phyloP scores from a whole-genome alignment of 2,329 filamentous ascomycete species.

The Pseudogymnoascus sp. region DNA sequence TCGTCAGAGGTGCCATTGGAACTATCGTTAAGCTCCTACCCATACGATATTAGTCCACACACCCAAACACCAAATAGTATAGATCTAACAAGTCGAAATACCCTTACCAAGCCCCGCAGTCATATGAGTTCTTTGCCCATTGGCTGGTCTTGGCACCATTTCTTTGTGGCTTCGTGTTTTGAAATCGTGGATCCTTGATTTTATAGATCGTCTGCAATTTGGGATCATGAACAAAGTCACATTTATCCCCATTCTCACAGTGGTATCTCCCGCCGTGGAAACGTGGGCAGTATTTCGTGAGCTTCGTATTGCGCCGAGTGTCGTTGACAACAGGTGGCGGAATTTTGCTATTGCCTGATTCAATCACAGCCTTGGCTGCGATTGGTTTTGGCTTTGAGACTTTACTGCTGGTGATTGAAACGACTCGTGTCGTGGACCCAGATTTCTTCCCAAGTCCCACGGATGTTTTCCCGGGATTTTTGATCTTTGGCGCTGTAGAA shows the following conservation, averaged over 20 bases:
- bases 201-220: neutral
- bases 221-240: neutral
- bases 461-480: neutral
- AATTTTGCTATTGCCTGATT: neutral
- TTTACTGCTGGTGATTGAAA: neutral
- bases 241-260: neutral
- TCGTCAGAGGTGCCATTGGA: neutral
- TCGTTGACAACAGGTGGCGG: neutral
- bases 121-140: slow-evolving; percentile 7
- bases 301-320: neutral
- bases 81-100: neutral
- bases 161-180: neutral
- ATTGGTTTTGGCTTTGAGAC: neutral
- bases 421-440: neutral
- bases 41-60: slow-evolving; percentile 1
- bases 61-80: neutral
- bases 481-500: neutral
- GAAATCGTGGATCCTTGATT: neutral
- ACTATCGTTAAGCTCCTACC: neutral
- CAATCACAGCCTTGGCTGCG: neutral
- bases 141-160: slow-evolving; percentile 3
- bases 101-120: slow-evolving; percentile 8
- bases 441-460: neutral
- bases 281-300: neutral
- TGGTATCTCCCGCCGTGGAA: slow-evolving; percentile 1